Conservation (phyloP, 1,284 basidiomycete species). For the Austroboletus niveus region DNA sequence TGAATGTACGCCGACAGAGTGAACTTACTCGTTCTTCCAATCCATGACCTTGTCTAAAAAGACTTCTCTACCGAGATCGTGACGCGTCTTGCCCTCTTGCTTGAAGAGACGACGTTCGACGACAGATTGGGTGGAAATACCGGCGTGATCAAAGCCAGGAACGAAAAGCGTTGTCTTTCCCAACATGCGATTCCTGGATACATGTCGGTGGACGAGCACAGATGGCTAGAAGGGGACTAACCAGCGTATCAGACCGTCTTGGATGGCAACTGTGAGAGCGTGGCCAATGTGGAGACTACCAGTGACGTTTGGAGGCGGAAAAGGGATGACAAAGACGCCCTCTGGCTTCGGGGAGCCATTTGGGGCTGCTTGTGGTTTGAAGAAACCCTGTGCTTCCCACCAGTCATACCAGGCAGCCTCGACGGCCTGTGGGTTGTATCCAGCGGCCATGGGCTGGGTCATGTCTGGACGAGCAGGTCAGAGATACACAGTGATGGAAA, state of each 20-base stretch:
- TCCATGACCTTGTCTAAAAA: conserved; percentile 93
- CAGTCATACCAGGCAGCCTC: conserved; percentile 99
- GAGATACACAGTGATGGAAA: neutral
- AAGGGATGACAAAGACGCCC: conserved; percentile 84
- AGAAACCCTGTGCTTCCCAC: conserved; percentile 93
- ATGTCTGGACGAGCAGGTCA: conserved; percentile 56
- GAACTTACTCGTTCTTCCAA: conserved; percentile 92
- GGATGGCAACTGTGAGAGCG: conserved; percentile 89
- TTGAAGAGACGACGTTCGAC: conserved; percentile 94
- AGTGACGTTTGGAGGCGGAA: conserved; percentile 98
- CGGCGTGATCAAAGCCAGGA: conserved; percentile 98
- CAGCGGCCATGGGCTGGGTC: conserved; percentile 81
- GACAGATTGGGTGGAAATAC: conserved; percentile 98
- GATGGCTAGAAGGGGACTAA: conserved; percentile 33
- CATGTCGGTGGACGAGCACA: neutral
- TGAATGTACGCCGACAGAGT: neutral
- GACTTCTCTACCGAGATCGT: conserved; percentile 92
- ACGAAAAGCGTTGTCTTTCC: conserved; percentile 90
- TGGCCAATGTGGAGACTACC: conserved; percentile 97
- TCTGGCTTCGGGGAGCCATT: conserved; percentile 59
- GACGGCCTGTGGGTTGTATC: conserved; percentile 94
- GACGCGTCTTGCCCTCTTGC: conserved; percentile 78
- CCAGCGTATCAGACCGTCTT: conserved; percentile 90
- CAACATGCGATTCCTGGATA: conserved; percentile 87
- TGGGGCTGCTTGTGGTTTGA: conserved; percentile 71